Percentiles rank a stretch among this genome's conserved stretches.
Evolutionary conservation across 2,329 filamentous ascomycete species (phyloP).

Genomic region (Stachybotrys chlorohalonatus): DNA sequence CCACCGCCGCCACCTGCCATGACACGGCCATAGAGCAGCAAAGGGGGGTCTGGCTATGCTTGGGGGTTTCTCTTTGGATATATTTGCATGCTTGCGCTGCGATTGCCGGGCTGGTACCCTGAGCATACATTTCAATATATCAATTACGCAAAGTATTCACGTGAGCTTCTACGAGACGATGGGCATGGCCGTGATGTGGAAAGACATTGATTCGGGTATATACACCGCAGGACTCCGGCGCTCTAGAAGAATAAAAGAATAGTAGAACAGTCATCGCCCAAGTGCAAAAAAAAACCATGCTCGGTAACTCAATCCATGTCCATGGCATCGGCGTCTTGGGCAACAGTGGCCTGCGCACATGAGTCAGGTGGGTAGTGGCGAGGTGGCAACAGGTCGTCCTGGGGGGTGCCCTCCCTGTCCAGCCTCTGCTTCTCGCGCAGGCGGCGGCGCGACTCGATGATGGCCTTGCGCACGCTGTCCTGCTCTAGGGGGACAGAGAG

Average conservation of each 20-base stretch:
- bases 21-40: neutral
- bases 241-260: neutral
- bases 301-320: slow-evolving; percentile 44
- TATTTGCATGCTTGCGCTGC: neutral
- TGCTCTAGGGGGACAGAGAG: slow-evolving; percentile 66
- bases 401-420: slow-evolving; percentile 19
- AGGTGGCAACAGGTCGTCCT: neutral
- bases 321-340: slow-evolving; percentile 54
- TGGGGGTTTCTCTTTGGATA: neutral
- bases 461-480: slow-evolving; percentile 72
- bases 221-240: neutral
- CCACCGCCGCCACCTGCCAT: slow-evolving; percentile 36
- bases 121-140: neutral
- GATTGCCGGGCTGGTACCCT: neutral
- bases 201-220: neutral
- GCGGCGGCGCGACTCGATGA: slow-evolving; percentile 68
- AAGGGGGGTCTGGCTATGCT: neutral
- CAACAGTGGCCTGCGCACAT: slow-evolving; percentile 5
- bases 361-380: neutral
- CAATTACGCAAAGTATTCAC: too few species aligned
- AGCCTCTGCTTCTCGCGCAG: slow-evolving; percentile 49
- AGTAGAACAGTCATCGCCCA: neutral
- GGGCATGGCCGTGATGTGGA: neutral
- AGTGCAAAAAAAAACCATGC: neutral
- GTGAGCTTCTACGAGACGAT: too few species aligned